Conservation (phyloP, 169 alveolate species). For the Cryptosporidium sp. region DNA sequence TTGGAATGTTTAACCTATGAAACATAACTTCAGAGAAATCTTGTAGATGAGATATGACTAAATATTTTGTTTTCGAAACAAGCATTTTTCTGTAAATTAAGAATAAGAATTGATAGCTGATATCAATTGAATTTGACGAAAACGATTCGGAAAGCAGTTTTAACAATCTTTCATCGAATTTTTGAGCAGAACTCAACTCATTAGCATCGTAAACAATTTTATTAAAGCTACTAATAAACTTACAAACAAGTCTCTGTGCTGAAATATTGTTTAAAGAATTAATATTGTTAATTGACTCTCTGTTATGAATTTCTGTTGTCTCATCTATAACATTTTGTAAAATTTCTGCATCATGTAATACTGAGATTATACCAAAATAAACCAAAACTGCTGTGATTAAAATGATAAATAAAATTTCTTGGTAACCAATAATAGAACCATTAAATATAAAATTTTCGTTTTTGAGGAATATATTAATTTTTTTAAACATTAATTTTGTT, state of each 20-base stretch:
- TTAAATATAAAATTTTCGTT: background rate
- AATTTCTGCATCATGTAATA: background rate
- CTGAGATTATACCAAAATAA: background rate
- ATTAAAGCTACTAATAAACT: background rate
- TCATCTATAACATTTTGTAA: background rate
- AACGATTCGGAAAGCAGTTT: slow-evolving; percentile 3
- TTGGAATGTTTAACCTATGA: slow-evolving; percentile 11
- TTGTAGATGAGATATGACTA: background rate
- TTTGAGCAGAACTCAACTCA: background rate
- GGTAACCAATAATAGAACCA: background rate
- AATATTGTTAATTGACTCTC: background rate
- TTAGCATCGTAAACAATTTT: background rate
- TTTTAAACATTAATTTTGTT: background rate
- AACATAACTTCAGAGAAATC: slow-evolving; percentile 4
- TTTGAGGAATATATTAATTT: background rate
- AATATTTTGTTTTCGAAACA: background rate
- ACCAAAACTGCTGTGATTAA: background rate
- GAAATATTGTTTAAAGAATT: background rate
- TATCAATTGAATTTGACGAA: slow-evolving; percentile 8
- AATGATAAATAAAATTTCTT: background rate
- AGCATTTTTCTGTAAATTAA: slow-evolving; percentile 18
- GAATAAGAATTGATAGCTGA: slow-evolving; percentile 33
- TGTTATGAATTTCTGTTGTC: background rate
- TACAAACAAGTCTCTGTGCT: background rate
- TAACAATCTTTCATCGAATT: background rate